Conservation (phyloP, 1,139 yeast genomes). For the Kluyveromyces marxianus region DNA sequence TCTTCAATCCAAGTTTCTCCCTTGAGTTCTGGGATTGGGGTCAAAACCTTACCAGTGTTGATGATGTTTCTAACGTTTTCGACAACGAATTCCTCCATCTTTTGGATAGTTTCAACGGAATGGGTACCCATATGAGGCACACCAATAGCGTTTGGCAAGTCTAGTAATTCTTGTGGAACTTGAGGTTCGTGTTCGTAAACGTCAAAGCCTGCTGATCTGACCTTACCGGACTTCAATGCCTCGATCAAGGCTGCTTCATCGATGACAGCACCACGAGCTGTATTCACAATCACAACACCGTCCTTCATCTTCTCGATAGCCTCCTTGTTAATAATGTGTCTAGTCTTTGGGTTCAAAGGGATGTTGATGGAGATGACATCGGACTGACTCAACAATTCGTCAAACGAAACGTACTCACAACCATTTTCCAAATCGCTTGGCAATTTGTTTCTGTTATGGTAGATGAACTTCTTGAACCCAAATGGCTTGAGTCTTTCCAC, state of each 20-base stretch:
- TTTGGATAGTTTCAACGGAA: constrained; percentile 47
- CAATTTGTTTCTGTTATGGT: constrained; percentile 52
- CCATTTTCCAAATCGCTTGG: constrained; percentile 47
- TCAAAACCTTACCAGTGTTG: constrained; percentile 52
- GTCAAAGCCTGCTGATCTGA: constrained; percentile 71
- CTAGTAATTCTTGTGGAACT: constrained; percentile 49
- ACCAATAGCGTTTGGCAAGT: constrained; percentile 48
- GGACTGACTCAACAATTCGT: constrained; percentile 44
- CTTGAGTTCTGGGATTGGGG: constrained; percentile 62
- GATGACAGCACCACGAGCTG: constrained; percentile 70
- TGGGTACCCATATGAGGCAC: constrained; percentile 84
- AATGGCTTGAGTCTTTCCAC: constrained; percentile 56
- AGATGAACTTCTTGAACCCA: constrained; percentile 52
- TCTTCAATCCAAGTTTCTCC: constrained; percentile 22
- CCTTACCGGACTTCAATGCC: constrained; percentile 59
- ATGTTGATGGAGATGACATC: constrained; percentile 58
- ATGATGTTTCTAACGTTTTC: constrained; percentile 35
- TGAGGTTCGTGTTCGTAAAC: constrained; percentile 82
- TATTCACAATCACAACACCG: constrained; percentile 58
- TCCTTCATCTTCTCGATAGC: constrained; percentile 52
- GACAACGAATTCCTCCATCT: constrained; percentile 49
- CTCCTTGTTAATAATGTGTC: constrained; percentile 48
- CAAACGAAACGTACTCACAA: constrained; percentile 49
- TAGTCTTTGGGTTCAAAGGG: constrained; percentile 53
- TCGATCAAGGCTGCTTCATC: constrained; percentile 57